Evolutionary conservation across 441 rosid species (phyloP).

Genomic region (Euphorbia schlechtendalii): DNA sequence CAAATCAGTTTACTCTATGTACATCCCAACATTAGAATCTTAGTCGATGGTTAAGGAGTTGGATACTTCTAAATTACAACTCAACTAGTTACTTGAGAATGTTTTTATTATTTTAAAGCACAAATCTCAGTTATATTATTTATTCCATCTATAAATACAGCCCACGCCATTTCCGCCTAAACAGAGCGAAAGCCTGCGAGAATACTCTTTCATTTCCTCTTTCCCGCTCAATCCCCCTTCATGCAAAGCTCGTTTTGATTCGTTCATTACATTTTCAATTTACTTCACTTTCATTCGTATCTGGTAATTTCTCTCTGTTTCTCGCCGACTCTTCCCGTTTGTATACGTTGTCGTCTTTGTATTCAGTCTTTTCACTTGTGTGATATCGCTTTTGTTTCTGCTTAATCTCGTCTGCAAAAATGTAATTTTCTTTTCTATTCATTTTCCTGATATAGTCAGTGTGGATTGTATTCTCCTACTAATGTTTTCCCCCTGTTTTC

Average conservation of each 20-base stretch:
- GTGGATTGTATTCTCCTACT: not conserved
- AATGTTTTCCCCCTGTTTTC: too few relatives aligned
- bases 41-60: too few relatives aligned
- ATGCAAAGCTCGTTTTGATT: slow-evolving; percentile 3
- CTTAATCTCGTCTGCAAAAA: not conserved
- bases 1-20: too few relatives aligned
- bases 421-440: not conserved
- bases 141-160: not conserved
- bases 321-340: not conserved
- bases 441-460: not conserved
- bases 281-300: not conserved
- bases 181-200: not conserved
- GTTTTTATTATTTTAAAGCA: too few relatives aligned
- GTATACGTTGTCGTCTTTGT: too few relatives aligned
- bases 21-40: too few relatives aligned
- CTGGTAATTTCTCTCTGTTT: slow-evolving; percentile 14
- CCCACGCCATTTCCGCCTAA: slow-evolving; percentile 1
- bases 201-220: not conserved
- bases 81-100: too few relatives aligned
- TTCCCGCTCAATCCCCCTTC: slow-evolving; percentile 27
- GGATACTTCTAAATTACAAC: too few relatives aligned
- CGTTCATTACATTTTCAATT: not conserved
- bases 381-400: not conserved
- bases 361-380: not conserved
- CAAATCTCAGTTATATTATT: too few relatives aligned